Evolutionary conservation across 2,329 filamentous ascomycete species (phyloP).

Genomic region (Cercospora sp.): DNA sequence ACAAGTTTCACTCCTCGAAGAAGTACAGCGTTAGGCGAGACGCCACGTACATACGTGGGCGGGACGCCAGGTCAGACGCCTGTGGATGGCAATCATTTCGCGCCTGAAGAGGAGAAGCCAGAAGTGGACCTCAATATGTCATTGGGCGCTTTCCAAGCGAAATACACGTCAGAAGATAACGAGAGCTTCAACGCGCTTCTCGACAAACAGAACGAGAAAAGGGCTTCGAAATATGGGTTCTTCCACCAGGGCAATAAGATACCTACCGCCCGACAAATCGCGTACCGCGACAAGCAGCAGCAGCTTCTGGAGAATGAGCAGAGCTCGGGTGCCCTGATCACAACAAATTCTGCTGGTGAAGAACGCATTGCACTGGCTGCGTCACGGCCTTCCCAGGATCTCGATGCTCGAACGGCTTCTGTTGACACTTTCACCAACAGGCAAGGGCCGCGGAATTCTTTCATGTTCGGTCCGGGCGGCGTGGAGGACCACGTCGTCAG

Average conservation of each 20-base stretch:
- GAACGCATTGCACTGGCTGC: conserved; percentile 26
- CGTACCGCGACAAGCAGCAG: conserved; percentile 58
- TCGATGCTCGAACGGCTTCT: conserved; percentile 70
- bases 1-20: conserved; percentile 39
- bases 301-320: conserved; percentile 54
- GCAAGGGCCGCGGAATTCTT: conserved; percentile 67
- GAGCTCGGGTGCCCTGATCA: conserved; percentile 28
- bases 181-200: conserved; percentile 92
- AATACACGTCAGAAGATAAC: conserved; percentile 97
- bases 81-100: conserved; percentile 36
- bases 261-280: conserved; percentile 61
- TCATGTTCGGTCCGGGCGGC: conserved; percentile 81
- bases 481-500: conserved; percentile 59
- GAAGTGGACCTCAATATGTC: conserved; percentile 74
- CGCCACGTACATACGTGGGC: conserved; percentile 60
- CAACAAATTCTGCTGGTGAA: conserved; percentile 31
- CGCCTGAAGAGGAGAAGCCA: conserved; percentile 45
- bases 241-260: conserved; percentile 87
- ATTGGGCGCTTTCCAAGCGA: conserved; percentile 80
- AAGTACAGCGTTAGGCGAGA: conserved; percentile 42
- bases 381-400: conserved; percentile 57
- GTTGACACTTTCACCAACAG: conserved; percentile 70
- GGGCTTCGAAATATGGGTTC: conserved; percentile 82
- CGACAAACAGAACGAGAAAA: conserved; percentile 85
- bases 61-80: conserved; percentile 68